Evolutionary conservation across 2,329 filamentous ascomycete species (phyloP).

Genomic region (Nemania sp.): DNA sequence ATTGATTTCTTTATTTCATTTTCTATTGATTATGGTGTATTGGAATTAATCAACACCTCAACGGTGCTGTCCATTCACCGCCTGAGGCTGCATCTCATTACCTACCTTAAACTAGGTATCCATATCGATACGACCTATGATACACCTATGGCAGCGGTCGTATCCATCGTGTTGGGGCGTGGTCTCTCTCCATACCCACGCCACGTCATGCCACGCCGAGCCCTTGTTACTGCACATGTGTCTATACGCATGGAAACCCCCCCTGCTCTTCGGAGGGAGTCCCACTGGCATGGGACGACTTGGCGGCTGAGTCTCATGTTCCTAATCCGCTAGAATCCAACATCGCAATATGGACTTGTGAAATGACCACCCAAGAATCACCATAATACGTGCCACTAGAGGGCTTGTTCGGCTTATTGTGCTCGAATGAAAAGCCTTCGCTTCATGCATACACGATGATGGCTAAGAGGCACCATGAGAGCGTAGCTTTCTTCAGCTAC

Average conservation of each 20-base stretch:
- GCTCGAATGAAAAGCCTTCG: conserved; percentile 2
- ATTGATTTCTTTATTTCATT: background rate
- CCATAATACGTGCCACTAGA: background rate
- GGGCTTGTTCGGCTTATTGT: background rate
- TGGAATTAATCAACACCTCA: background rate
- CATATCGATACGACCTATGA: too few species aligned
- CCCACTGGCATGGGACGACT: conserved; percentile 19
- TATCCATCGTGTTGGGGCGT: background rate
- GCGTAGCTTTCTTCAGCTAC: conserved; percentile 21
- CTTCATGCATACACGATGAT: background rate
- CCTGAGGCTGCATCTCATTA: background rate
- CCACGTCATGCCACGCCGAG: background rate
- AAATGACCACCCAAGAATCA: conserved; percentile 1
- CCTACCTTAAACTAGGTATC: background rate
- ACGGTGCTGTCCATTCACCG: background rate
- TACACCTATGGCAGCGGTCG: too few species aligned
- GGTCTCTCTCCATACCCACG: background rate
- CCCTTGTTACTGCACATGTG: background rate
- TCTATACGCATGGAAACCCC: background rate
- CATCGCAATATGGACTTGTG: conserved; percentile 4
- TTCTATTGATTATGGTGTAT: background rate
- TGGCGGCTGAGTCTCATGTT: conserved; percentile 23
- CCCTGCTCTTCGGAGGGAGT: conserved; percentile 7
- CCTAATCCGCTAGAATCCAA: conserved; percentile 9
- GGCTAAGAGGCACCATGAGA: background rate